Evolutionary conservation across 2,329 filamentous ascomycete genomes (phyloP).

Genomic region (Alternaria incomplexa): DNA sequence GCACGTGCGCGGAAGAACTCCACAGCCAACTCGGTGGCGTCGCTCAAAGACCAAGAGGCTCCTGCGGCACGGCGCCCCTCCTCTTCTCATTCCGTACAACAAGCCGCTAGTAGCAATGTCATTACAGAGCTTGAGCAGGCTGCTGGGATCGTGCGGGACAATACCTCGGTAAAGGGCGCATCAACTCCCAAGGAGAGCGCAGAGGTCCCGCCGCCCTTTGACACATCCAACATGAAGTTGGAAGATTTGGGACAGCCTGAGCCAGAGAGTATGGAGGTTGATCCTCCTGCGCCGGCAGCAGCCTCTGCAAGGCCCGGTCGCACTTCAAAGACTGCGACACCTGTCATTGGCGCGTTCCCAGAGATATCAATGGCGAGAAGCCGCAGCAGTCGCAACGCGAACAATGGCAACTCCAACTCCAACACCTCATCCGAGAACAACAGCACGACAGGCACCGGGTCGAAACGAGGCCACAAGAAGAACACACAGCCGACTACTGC

Average conservation of each 20-base stretch:
- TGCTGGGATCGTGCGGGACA: constrained; percentile 33
- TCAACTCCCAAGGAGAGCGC: constrained; percentile 40
- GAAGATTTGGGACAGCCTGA: constrained; percentile 59
- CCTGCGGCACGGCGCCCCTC: constrained; percentile 39
- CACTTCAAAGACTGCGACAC: constrained; percentile 57
- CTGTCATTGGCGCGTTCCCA: constrained; percentile 52
- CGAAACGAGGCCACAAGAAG: constrained; percentile 49
- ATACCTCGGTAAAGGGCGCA: constrained; percentile 27
- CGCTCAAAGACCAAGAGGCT: constrained; percentile 58
- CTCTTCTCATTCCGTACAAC: constrained; percentile 45
- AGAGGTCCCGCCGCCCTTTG: constrained; percentile 43
- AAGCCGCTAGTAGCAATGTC: constrained; percentile 32
- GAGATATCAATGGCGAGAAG: constrained; percentile 51
- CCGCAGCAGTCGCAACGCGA: constrained; percentile 51
- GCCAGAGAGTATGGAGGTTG: constrained; percentile 48
- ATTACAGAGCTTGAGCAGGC: constrained; percentile 44
- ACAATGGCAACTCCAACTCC: constrained; percentile 44
- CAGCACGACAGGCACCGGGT: constrained; percentile 41
- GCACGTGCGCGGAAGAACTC: constrained; percentile 79
- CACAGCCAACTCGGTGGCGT: constrained; percentile 46
- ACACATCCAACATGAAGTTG: constrained; percentile 58
- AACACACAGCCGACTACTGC: constrained; percentile 26
- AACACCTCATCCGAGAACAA: constrained; percentile 50
- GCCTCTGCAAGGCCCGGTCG: constrained; percentile 48
- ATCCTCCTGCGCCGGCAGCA: constrained; percentile 36